Percentiles rank a stretch among this genome's conserved stretches.
Conservation (phyloP, 495 filamentous ascomycete genomes). For the Apiosordaria backusii region DNA sequence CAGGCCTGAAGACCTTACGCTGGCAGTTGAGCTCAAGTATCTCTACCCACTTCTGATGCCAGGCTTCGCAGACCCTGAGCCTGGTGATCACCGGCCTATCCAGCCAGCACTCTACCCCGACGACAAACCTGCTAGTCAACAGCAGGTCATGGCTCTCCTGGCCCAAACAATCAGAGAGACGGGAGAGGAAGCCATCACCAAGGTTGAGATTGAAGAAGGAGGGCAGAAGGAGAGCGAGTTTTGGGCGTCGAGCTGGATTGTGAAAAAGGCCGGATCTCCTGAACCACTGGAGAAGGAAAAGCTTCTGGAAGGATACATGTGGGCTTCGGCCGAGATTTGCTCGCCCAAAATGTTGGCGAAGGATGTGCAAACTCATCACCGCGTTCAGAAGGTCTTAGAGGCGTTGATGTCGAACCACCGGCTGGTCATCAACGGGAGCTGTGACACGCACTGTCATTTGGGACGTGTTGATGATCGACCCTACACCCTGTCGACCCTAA, state of each 20-base stretch:
- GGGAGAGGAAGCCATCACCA: constrained; percentile 22
- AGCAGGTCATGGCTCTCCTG: constrained; percentile 17
- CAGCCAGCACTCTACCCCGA: background rate
- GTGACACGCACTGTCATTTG: constrained; percentile 34
- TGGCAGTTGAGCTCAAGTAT: constrained; percentile 9
- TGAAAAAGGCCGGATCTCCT: constrained; percentile 35
- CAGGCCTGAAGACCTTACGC: constrained; percentile 1
- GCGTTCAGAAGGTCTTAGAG: constrained; percentile 21
- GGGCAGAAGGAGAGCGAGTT: constrained; percentile 21
- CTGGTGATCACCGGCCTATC: background rate
- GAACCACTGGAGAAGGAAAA: constrained; percentile 21
- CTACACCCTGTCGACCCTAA: constrained; percentile 25
- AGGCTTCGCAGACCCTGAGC: background rate
- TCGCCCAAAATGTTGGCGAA: constrained; percentile 27
- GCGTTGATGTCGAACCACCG: constrained; percentile 19
- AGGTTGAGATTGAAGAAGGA: constrained; percentile 11
- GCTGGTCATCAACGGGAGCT: constrained; percentile 30
- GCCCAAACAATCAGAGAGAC: constrained; percentile 23
- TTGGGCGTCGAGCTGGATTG: constrained; percentile 33
- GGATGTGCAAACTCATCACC: constrained; percentile 14
- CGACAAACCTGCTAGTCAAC: constrained; percentile 2
- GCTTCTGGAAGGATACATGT: constrained; percentile 18
- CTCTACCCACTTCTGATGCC: constrained; percentile 18
- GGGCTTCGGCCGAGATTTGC: constrained; percentile 32
- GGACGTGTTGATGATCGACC: constrained; percentile 29